Conservation (phyloP, 225 moss, liverwort and hornwort species). For the Lunularia cruciata region DNA sequence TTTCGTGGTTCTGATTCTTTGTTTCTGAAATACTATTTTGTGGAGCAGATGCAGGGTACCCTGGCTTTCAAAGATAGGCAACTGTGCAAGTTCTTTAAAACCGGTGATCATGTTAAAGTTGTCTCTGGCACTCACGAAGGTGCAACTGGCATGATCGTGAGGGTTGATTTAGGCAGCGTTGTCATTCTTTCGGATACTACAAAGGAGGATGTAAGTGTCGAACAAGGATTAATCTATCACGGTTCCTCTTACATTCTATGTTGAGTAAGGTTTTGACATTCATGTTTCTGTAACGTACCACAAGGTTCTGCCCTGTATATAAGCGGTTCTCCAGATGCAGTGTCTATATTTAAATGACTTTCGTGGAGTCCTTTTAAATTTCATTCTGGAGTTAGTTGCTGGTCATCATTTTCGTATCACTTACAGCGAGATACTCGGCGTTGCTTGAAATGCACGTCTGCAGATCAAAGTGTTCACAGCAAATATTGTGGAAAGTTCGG, state of each 20-base stretch:
- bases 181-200: slow-evolving; percentile 89
- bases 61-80: slow-evolving; percentile 80
- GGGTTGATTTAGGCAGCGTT: slow-evolving; percentile 69
- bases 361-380: not conserved
- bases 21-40: too few species aligned
- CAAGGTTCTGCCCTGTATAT: too few species aligned
- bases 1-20: too few species aligned
- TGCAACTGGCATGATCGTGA: slow-evolving; percentile 96
- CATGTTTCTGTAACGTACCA: too few species aligned
- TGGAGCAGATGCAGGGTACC: slow-evolving; percentile 45
- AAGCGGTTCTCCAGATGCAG: too few species aligned
- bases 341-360: not conserved
- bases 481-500: slow-evolving; percentile 93
- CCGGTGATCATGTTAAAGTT: slow-evolving; percentile 96
- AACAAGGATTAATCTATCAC: too few species aligned
- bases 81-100: slow-evolving; percentile 87
- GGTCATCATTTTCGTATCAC: not conserved
- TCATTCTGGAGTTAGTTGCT: not conserved
- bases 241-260: too few species aligned
- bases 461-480: slow-evolving; percentile 90
- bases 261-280: too few species aligned
- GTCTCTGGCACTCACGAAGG: slow-evolving; percentile 85
- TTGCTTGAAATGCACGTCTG: not conserved
- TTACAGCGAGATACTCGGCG: too few species aligned
- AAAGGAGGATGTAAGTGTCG: slow-evolving; percentile 91